Evolutionary conservation across 441 rosid species (phyloP), one percentile per base, ranked within the genome.

Genomic region (Eutrema salsugineum): DNA sequence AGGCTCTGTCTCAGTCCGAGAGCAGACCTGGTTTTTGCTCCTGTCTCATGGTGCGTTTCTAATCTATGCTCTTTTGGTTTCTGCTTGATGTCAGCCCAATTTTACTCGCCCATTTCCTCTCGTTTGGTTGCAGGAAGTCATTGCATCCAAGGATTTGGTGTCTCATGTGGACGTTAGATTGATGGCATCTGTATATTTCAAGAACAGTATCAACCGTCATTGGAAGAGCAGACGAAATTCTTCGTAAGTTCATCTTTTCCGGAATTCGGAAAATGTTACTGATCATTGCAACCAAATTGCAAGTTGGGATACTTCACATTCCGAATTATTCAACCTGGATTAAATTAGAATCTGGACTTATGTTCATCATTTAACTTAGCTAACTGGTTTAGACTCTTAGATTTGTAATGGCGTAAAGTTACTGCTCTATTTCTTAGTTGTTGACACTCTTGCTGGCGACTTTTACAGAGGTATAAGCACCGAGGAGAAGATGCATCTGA

Each of bases 21-120:
- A 86, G 87, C 40, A 80, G 96, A 64, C 93, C 98, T 71, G 97
- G 99, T 22, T 96, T 91, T 80, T 96, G 98, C 80, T 93, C 96
- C 14, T 93, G 98, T 78, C 86, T 96, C 22, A 86, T 96, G 99
- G 99, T 93, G 67, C 32, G 67, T 27, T 56, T 43, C 36, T 53
- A 73, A 79, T 71, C 77, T 72, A 73, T 76, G 79, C 76, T 83
- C 82, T 80, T 56, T 33, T 42, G 63, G 19, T 24, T 60, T 59
- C 53, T 5, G 66, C 61, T 20, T 20, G 51, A 62, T 71, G 73
- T 55, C 33, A 15, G 8, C 27, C 24, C 1, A 59, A 40, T 63
- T 71, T 71, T 66, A 17, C 48, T 15, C 14, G 48, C 56, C 63
- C 40, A 39, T 38, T 67, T 56, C 56, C 57, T 63, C 47, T 72